A percentile compares a stretch with the other conserved stretches of the same genome.
These are phyloP conservation scores for Wakefieldia striispora DNA, from an alignment of 768 basidiomycete genomes.

Conservation along the genomic window DNA sequence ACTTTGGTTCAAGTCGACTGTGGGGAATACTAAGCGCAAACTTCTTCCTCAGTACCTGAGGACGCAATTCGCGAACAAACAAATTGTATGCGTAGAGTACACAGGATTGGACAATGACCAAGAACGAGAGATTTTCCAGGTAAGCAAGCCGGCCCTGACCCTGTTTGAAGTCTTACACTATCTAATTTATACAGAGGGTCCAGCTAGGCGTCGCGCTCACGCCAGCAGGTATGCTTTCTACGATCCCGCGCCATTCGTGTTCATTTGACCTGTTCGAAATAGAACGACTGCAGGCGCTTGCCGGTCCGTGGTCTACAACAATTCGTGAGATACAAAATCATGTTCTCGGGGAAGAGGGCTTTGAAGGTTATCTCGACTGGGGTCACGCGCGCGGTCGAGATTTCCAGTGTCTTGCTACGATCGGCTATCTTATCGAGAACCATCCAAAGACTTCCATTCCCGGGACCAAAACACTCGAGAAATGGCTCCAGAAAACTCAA, in stretches of 20 bases:
- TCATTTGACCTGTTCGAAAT: slow-evolving; percentile 3
- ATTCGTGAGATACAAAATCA: slow-evolving; percentile 41
- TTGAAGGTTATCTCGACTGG: slow-evolving; percentile 41
- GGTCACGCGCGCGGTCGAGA: slow-evolving; percentile 44
- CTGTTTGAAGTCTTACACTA: not conserved
- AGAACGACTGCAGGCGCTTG: slow-evolving; percentile 53
- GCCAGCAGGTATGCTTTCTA: slow-evolving; percentile 40
- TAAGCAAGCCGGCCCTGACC: slow-evolving; percentile 14
- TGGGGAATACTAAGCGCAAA: slow-evolving; percentile 20
- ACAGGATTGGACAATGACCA: slow-evolving; percentile 44
- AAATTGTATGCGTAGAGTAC: slow-evolving; percentile 55
- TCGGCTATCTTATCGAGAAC: slow-evolving; percentile 32
- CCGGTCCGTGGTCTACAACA: slow-evolving; percentile 42
- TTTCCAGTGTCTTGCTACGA: slow-evolving; percentile 44
- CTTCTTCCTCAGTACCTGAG: slow-evolving; percentile 35
- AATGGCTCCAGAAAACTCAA: slow-evolving; percentile 34
- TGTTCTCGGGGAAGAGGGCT: slow-evolving; percentile 36
- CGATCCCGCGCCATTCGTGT: not conserved
- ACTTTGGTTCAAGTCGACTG: slow-evolving; percentile 35
- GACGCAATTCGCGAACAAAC: slow-evolving; percentile 41
- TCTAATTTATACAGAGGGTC: slow-evolving; percentile 39
- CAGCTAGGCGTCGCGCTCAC: slow-evolving; percentile 51
- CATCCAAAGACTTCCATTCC: slow-evolving; percentile 28
- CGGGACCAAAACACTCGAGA: slow-evolving; percentile 32
- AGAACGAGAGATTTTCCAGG: slow-evolving; percentile 70